Conservation (phyloP, 306 rosid genomes). For the Cicer bijugum region DNA sequence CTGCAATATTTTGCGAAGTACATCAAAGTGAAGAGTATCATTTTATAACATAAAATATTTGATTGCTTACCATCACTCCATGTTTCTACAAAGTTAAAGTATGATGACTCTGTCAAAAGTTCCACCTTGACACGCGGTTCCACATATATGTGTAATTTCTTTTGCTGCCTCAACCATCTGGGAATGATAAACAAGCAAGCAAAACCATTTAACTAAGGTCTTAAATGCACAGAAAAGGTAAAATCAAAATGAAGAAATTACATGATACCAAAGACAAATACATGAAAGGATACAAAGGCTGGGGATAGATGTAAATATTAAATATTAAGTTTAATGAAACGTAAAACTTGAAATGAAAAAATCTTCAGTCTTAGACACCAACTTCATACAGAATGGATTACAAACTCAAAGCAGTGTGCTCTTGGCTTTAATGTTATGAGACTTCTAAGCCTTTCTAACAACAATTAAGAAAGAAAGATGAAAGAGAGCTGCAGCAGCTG, state of each 20-base stretch:
- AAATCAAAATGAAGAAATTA: slow-evolving; percentile 17
- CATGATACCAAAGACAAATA: slow-evolving; percentile 24
- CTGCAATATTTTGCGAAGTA: neutral
- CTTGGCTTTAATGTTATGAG: slow-evolving; percentile 4
- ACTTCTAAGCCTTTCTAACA: slow-evolving; percentile 30
- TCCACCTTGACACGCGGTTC: slow-evolving; percentile 83
- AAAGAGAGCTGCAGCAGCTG: slow-evolving; percentile 27
- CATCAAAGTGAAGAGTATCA: slow-evolving; percentile 23
- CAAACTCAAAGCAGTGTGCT: neutral
- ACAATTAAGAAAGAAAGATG: slow-evolving; percentile 22
- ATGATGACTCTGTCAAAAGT: slow-evolving; percentile 75
- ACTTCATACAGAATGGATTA: slow-evolving; percentile 6
- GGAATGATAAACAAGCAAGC: slow-evolving; percentile 30
- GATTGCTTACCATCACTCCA: slow-evolving; percentile 83
- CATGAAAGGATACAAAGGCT: slow-evolving; percentile 15
- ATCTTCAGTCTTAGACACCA: slow-evolving; percentile 25
- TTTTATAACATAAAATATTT: slow-evolving; percentile 35
- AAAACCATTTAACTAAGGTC: slow-evolving; percentile 31
- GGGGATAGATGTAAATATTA: slow-evolving; percentile 11
- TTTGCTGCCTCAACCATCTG: slow-evolving; percentile 92
- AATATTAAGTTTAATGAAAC: slow-evolving; percentile 18
- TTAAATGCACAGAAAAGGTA: slow-evolving; percentile 16
- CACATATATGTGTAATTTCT: slow-evolving; percentile 70
- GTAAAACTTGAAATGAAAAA: slow-evolving; percentile 27
- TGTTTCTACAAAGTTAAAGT: slow-evolving; percentile 75